Evolutionary conservation across 768 basidiomycete species (phyloP).

Genomic region (Macrolepiota dolichaula): DNA sequence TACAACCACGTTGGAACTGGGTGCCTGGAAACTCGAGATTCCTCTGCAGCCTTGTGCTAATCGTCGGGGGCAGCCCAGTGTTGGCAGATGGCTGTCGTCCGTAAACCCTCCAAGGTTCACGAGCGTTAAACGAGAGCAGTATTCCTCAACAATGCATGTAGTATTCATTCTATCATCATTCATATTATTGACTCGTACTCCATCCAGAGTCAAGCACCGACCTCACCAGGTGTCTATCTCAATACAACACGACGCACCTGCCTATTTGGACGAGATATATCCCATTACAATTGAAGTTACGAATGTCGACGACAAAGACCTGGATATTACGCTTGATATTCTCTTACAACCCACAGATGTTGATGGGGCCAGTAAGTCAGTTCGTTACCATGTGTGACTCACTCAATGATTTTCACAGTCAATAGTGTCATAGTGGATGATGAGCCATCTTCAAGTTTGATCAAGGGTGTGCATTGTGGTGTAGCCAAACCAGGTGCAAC

Average conservation of each 20-base stretch:
- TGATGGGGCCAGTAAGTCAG: constrained; percentile 61
- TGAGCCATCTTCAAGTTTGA: constrained; percentile 63
- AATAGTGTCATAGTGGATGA: constrained; percentile 61
- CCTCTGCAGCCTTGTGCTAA: constrained; percentile 42
- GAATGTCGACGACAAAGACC: constrained; percentile 66
- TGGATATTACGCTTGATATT: constrained; percentile 70
- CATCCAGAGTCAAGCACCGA: constrained; percentile 54
- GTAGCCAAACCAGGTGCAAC: constrained; percentile 54
- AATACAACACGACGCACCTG: constrained; percentile 60
- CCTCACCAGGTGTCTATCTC: constrained; percentile 55
- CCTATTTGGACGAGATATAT: constrained; percentile 79
- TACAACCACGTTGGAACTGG: constrained; percentile 51
- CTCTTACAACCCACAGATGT: constrained; percentile 79
- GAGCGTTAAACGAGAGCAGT: constrained; percentile 44
- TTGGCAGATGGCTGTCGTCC: constrained; percentile 55
- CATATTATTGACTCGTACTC: not conserved
- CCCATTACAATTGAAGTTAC: constrained; percentile 67
- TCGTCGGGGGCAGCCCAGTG: constrained; percentile 30
- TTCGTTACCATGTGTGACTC: not conserved
- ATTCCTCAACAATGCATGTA: constrained; percentile 47
- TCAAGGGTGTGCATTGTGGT: constrained; percentile 74
- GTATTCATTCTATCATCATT: constrained; percentile 1
- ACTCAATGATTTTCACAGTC: constrained; percentile 30
- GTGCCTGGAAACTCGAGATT: constrained; percentile 66
- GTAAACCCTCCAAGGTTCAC: constrained; percentile 51